phyloP scores from a whole-genome alignment of 805 yeast genomes.

The Kregervanrija delftensis region DNA sequence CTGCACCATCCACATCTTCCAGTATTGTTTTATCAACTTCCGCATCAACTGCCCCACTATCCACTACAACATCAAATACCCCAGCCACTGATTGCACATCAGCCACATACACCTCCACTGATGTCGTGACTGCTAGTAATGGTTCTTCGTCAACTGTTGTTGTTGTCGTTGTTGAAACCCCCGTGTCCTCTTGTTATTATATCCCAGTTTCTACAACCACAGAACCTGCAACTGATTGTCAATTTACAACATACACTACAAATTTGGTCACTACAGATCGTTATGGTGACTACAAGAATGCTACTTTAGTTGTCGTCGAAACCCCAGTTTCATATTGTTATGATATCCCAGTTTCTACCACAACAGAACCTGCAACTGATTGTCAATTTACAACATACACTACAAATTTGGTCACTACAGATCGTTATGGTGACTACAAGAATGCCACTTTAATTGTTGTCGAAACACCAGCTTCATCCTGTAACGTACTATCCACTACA shows the following conservation, averaged over 20 bases:
- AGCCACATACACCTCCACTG: neutral
- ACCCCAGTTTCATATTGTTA: neutral
- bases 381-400: neutral
- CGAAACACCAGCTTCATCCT: neutral
- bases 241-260: neutral
- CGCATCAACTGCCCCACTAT: neutral
- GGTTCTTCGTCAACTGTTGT: neutral
- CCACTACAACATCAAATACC: neutral
- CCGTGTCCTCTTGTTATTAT: too few species aligned
- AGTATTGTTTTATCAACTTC: neutral
- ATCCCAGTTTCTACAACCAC: neutral
- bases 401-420: neutral
- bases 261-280: neutral
- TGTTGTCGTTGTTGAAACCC: neutral
- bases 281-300: neutral
- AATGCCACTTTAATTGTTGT: conserved; percentile 2
- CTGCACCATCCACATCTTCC: neutral
- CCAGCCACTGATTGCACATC: neutral
- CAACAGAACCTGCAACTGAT: neutral
- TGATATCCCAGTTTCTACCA: neutral
- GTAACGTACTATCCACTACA: neutral
- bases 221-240: neutral
- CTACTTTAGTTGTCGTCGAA: conserved; percentile 2
- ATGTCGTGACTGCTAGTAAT: neutral
- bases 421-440: neutral